phyloP scores from a whole-genome alignment of 345 rosid species.

The Euphorbia lathyris region DNA sequence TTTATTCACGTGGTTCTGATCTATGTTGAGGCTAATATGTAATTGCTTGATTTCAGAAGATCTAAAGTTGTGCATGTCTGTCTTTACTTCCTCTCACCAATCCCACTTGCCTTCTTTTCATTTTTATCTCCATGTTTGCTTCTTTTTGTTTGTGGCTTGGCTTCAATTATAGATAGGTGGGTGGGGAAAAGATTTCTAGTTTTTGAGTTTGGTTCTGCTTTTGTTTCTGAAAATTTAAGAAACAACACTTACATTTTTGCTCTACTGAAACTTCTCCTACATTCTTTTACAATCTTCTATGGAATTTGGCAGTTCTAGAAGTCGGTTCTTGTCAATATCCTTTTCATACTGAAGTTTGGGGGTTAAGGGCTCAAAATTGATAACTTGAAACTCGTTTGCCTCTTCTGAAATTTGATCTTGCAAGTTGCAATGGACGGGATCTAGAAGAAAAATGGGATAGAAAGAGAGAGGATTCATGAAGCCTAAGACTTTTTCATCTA shows the following conservation, averaged over 20 bases:
- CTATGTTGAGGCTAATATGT: no score
- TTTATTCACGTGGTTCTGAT: no score
- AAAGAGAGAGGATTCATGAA: no score
- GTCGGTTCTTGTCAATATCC: conserved; percentile 9
- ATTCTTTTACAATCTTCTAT: conserved; percentile 9
- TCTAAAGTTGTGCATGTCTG: conserved; percentile 10
- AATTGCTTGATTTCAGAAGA: no score
- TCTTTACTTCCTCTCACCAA: no score
- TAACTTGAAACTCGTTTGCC: neutral
- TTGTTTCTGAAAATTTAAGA: conserved; percentile 3
- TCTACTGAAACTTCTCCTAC: neutral
- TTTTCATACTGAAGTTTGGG: neutral
- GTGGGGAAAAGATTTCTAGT: no score
- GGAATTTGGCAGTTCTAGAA: conserved; percentile 11
- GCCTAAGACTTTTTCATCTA: no score
- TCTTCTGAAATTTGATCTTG: conserved; percentile 4
- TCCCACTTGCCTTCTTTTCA: conserved; percentile 14
- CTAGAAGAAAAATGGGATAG: no score
- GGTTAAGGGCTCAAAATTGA: conserved; percentile 8
- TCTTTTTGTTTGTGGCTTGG: conserved; percentile 28
- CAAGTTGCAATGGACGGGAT: no score
- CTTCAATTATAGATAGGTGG: conserved; percentile 9
- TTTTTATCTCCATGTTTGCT: conserved; percentile 19
- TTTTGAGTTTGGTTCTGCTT: conserved; percentile 26
- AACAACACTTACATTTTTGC: neutral